Percentiles rank a stretch among this genome's conserved stretches.
phyloP scores from a whole-genome alignment of 495 filamentous ascomycete species.

The Coniosporium apollinis region DNA sequence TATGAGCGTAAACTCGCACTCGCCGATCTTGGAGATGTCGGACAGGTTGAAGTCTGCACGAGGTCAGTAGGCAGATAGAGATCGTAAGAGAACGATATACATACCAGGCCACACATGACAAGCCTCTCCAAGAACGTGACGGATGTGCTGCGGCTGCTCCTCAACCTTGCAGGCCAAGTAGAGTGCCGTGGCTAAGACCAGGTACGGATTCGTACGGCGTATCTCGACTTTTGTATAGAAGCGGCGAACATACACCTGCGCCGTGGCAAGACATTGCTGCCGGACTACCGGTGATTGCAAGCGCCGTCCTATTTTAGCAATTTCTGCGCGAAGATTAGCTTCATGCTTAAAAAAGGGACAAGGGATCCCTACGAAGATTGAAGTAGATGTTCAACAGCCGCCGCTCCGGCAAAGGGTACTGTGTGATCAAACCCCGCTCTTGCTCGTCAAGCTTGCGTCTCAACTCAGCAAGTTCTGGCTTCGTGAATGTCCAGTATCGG shows the following conservation, averaged over 20 bases:
- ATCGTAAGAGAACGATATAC: conserved; percentile 7
- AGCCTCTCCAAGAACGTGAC: conserved; percentile 70
- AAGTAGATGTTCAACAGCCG: conserved; percentile 83
- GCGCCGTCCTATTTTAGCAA: conserved; percentile 1
- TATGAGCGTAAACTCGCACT: conserved; percentile 93
- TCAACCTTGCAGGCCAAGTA: conserved; percentile 99
- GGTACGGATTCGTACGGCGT: conserved; percentile 82
- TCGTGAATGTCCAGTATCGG: conserved; percentile 76
- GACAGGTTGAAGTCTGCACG: conserved; percentile 52
- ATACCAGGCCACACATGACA: conserved; percentile 73
- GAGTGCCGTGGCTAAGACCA: conserved; percentile 75
- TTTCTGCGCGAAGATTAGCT: conserved; percentile 1
- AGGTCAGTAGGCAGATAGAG: conserved; percentile 12
- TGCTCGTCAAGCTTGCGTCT: conserved; percentile 56
- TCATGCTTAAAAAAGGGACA: neutral
- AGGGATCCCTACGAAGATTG: conserved; percentile 51
- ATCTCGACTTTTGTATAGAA: conserved; percentile 89
- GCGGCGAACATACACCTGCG: conserved; percentile 82
- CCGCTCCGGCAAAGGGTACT: conserved; percentile 65
- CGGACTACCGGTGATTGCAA: conserved; percentile 37
- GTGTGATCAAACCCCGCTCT: conserved; percentile 50
- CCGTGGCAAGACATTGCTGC: conserved; percentile 88
- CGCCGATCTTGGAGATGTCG: conserved; percentile 78
- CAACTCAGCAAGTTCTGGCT: conserved; percentile 54
- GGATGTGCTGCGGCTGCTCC: conserved; percentile 91